Evolutionary conservation across 441 rosid genomes (phyloP).

Genomic region (Euphorbia celastroides): DNA sequence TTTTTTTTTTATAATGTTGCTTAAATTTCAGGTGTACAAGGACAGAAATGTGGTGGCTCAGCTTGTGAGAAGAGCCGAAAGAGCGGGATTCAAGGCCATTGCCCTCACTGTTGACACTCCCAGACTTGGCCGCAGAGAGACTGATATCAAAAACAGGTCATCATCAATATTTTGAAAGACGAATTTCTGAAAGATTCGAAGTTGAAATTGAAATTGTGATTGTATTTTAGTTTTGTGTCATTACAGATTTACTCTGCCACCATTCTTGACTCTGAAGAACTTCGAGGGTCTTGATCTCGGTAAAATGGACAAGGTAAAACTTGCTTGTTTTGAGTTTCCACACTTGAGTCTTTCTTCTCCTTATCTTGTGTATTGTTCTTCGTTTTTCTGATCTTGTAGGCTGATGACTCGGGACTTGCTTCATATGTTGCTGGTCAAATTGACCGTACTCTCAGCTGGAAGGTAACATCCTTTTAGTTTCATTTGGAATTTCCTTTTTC

Average conservation of each 20-base stretch:
- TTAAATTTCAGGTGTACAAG: constrained; percentile 55
- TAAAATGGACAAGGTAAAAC: constrained; percentile 53
- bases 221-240: constrained; percentile 8
- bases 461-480: constrained; percentile 31
- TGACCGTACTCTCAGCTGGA: constrained; percentile 82
- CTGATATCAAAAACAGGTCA: constrained; percentile 95
- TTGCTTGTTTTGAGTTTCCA: neutral
- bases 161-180: neutral
- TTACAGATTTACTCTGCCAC: constrained; percentile 69
- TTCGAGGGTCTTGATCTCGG: constrained; percentile 84
- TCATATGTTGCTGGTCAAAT: constrained; percentile 85
- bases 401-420: constrained; percentile 80
- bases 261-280: constrained; percentile 70
- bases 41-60: constrained; percentile 85
- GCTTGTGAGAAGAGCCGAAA: constrained; percentile 87
- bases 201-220: too few relatives aligned
- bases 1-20: too few relatives aligned
- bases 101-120: constrained; percentile 97
- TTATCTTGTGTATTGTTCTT: neutral
- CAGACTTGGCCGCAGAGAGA: constrained; percentile 91
- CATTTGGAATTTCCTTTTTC: neutral
- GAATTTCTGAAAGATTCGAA: constrained; percentile 25
- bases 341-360: neutral
- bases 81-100: constrained; percentile 93
- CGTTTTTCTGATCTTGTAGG: constrained; percentile 37